These are phyloP conservation scores for Saccharomyces hybrid DNA, from an alignment of 1,139 yeast genomes.

Conservation along the genomic window DNA sequence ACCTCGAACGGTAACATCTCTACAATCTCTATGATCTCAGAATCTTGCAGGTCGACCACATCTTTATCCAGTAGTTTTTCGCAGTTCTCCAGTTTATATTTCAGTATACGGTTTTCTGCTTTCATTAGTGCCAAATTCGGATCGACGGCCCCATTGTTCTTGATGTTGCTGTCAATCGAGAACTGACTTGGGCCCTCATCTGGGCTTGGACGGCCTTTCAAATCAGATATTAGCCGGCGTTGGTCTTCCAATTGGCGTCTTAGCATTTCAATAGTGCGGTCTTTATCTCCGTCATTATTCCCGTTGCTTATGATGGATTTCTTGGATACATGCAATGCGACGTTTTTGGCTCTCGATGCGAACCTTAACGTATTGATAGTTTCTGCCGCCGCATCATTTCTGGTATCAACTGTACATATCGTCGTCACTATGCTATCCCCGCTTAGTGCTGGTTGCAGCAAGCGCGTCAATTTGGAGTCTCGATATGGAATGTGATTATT, in stretches of 20 bases:
- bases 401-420: conserved; percentile 69
- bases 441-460: conserved; percentile 84
- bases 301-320: conserved; percentile 24
- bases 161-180: conserved; percentile 3
- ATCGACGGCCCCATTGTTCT: conserved; percentile 3
- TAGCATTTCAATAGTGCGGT: conserved; percentile 39
- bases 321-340: conserved; percentile 58
- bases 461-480: conserved; percentile 82
- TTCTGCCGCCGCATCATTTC: conserved; percentile 55
- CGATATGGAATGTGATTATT: conserved; percentile 73
- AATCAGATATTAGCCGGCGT: conserved; percentile 30
- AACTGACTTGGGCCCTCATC: not conserved
- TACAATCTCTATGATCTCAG: conserved; percentile 21
- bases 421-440: conserved; percentile 84
- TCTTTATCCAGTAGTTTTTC: conserved; percentile 27
- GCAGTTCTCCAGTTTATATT: conserved; percentile 31
- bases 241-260: conserved; percentile 36
- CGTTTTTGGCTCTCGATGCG: conserved; percentile 89
- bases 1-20: conserved; percentile 25
- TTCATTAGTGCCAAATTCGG: conserved; percentile 10
- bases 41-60: conserved; percentile 18
- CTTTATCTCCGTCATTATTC: conserved; percentile 33
- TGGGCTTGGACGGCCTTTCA: conserved; percentile 8
- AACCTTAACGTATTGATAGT: conserved; percentile 82
- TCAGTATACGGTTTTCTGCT: conserved; percentile 27